Base-by-base conservation (phyloP, 2,329 filamentous ascomycete genomes). In the Fusarium nurragi region DNA sequence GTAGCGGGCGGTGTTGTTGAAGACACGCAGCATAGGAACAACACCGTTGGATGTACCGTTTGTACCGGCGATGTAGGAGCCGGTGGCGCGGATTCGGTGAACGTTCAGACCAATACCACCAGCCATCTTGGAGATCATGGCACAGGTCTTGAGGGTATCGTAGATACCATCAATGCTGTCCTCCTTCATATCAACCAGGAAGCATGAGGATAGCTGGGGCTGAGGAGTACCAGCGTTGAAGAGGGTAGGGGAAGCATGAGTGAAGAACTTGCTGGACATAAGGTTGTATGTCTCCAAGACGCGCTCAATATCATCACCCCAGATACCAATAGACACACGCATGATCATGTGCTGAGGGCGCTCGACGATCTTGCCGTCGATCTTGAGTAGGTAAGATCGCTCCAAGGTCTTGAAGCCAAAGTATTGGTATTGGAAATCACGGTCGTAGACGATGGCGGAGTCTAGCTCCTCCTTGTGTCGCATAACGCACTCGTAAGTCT, bases 381-480 rank as follows among this genome's bases (percentile, higher is more conserved):
- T 91, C 77, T 96, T 94, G 70, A 99, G 89, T 49, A 99, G 90
- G 76, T 99, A 99, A 75, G 95, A 99, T 61, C 95, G 90, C 84
- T 99, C 95, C 36, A 99, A 84, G 9, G 95, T 99, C 88, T 99
- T 99, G 89, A 99, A 99, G 67, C 95, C 95, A 75, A 99, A 99
- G 83, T 97, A 99, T 83, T 99, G 95, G 84, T 99, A 99, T 87
- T 98, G 97, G 87, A 99, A 99, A 78, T 99, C 95, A 71, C 95
- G 91, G 82, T 99, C 95, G 75, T 98, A 99, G 73, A 99, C 94
- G 77, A 99, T 98, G 74, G 95, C 95, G 39, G 94, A 98, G 84
- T 99, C 97, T 56, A 99, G 87, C 81, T 99, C 95, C 54, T 97
- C 95, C 73, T 93, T 93, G 80, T 99, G 93, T 75, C 91, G 92